A percentile compares a stretch with the other conserved stretches of the same genome.
Evolutionary conservation across 2,329 filamentous ascomycete genomes (phyloP).

Genomic region (Penicillium psychrosexuale): DNA sequence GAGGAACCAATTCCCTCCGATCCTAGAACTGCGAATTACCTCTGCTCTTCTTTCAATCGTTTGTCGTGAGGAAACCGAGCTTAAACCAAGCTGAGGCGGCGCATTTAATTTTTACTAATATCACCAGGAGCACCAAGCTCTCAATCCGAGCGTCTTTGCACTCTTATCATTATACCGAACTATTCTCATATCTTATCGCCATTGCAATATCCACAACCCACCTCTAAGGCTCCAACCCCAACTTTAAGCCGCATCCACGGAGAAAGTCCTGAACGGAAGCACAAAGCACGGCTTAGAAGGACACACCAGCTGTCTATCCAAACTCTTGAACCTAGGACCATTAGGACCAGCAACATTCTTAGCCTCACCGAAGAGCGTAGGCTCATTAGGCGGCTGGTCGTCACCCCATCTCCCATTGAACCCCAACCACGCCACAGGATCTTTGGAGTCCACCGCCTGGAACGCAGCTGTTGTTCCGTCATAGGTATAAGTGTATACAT

Average conservation of each 20-base stretch:
- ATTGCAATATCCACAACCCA: neutral
- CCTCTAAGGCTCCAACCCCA: neutral
- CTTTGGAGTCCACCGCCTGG: slow-evolving; percentile 44
- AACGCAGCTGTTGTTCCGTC: slow-evolving; percentile 44
- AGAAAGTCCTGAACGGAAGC: slow-evolving; percentile 35
- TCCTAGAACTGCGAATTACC: neutral
- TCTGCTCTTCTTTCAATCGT: neutral
- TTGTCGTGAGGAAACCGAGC: neutral
- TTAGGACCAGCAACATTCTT: slow-evolving; percentile 59
- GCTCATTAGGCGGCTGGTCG: slow-evolving; percentile 52
- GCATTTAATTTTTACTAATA: neutral
- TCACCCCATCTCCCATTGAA: slow-evolving; percentile 64
- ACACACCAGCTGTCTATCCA: slow-evolving; percentile 57
- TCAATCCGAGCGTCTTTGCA: neutral
- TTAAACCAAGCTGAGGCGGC: neutral
- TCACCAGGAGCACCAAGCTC: neutral
- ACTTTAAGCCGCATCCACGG: slow-evolving; percentile 4
- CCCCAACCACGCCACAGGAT: slow-evolving; percentile 55
- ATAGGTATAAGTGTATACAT: slow-evolving; percentile 57
- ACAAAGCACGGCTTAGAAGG: slow-evolving; percentile 50
- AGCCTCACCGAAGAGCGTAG: slow-evolving; percentile 52
- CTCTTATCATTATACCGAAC: neutral
- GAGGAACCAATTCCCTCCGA: neutral
- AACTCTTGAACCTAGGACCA: slow-evolving; percentile 58
- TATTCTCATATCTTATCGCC: neutral